Evolutionary conservation across 768 basidiomycete species (phyloP).

Genomic region (Amanita pallidorosea): DNA sequence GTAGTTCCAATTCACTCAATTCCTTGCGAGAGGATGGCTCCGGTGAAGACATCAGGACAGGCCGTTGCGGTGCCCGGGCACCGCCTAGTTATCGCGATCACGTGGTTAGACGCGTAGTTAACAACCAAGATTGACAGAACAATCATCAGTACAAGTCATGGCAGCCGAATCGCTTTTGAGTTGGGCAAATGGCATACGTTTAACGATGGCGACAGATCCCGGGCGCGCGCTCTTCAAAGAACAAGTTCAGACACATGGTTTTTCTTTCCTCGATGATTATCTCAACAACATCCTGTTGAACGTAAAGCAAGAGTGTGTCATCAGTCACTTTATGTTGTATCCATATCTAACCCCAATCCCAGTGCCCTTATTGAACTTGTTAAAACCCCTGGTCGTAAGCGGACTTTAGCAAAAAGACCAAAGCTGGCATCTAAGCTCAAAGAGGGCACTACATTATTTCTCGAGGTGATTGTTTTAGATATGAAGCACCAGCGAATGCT

Average conservation of each 20-base stretch:
- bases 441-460: slow-evolving; percentile 24
- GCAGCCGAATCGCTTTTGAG: slow-evolving; percentile 42
- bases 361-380: slow-evolving; percentile 73
- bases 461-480: slow-evolving; percentile 37
- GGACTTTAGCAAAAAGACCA: slow-evolving; percentile 37
- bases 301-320: slow-evolving; percentile 51
- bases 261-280: slow-evolving; percentile 73
- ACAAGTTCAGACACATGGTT: slow-evolving; percentile 66
- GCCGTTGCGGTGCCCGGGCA: background rate
- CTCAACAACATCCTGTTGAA: slow-evolving; percentile 62
- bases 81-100: slow-evolving; percentile 5
- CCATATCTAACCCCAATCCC: slow-evolving; percentile 2
- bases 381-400: slow-evolving; percentile 76
- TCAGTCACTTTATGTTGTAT: background rate
- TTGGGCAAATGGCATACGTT: slow-evolving; percentile 61
- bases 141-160: slow-evolving; percentile 17
- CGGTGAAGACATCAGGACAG: background rate
- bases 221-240: slow-evolving; percentile 62
- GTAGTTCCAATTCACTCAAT: slow-evolving; percentile 40
- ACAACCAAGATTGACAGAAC: background rate
- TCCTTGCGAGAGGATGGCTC: slow-evolving; percentile 12
- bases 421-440: slow-evolving; percentile 39
- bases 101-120: slow-evolving; percentile 7
- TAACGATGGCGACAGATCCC: slow-evolving; percentile 62
- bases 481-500: background rate